Conservation (phyloP, 1,139 yeast species). For the Lodderomyces margitis region DNA sequence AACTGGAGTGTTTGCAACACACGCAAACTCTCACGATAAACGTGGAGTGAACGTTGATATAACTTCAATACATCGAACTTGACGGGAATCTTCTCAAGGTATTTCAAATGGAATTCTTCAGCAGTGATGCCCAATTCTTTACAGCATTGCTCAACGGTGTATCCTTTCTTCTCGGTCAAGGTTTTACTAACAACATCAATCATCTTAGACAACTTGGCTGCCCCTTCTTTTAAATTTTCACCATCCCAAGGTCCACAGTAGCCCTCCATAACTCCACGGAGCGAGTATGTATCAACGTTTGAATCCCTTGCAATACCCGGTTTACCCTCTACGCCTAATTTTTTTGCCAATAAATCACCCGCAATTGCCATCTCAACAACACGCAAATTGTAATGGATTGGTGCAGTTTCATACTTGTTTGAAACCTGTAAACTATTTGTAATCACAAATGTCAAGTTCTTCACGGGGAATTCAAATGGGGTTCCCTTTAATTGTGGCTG, state of each 20-base stretch:
- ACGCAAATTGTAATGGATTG: slow-evolving; percentile 64
- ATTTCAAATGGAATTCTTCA: slow-evolving; percentile 44
- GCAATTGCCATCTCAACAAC: slow-evolving; percentile 70
- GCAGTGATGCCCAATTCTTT: slow-evolving; percentile 38
- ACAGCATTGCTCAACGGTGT: slow-evolving; percentile 51
- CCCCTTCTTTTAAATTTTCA: slow-evolving; percentile 43
- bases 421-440: slow-evolving; percentile 64
- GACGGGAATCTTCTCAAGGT: slow-evolving; percentile 56
- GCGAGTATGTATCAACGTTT: slow-evolving; percentile 49
- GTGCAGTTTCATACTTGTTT: slow-evolving; percentile 70
- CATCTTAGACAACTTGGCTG: slow-evolving; percentile 38
- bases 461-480: slow-evolving; percentile 55
- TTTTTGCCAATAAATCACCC: slow-evolving; percentile 54
- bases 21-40: slow-evolving; percentile 60
- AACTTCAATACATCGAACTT: slow-evolving; percentile 54
- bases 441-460: slow-evolving; percentile 54
- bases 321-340: slow-evolving; percentile 25
- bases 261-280: slow-evolving; percentile 62
- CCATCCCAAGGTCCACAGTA: slow-evolving; percentile 42
- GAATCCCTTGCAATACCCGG: slow-evolving; percentile 45
- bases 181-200: slow-evolving; percentile 38
- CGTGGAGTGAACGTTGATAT: slow-evolving; percentile 62
- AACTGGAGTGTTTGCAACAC: slow-evolving; percentile 52
- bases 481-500: slow-evolving; percentile 57
- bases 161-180: slow-evolving; percentile 33